These are phyloP conservation scores for Podospora tetraspora DNA, from an alignment of 495 filamentous ascomycete genomes.

Conservation along the genomic window DNA sequence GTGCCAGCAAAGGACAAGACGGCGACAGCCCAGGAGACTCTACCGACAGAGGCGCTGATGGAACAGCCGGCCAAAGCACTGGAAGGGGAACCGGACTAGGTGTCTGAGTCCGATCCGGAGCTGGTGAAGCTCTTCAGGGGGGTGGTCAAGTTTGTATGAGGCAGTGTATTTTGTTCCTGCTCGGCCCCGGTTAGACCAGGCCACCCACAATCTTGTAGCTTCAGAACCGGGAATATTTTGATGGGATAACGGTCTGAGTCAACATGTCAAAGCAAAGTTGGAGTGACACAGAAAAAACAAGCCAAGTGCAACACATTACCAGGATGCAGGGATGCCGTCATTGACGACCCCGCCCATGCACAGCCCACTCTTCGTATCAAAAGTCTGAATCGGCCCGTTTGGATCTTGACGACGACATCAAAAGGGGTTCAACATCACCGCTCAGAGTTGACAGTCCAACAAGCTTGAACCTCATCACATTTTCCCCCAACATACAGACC, in stretches of 20 bases:
- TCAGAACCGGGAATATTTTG: background rate
- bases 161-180: background rate
- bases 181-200: background rate
- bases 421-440: background rate
- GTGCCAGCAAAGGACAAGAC: background rate
- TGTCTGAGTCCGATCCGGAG: background rate
- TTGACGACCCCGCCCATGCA: background rate
- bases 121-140: background rate
- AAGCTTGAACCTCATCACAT: background rate
- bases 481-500: background rate
- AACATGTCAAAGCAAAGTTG: background rate
- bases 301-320: background rate
- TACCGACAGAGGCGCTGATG: background rate
- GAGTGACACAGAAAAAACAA: background rate
- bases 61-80: background rate
- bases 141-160: background rate
- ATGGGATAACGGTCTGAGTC: background rate
- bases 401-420: background rate
- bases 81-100: background rate
- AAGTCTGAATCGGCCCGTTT: background rate
- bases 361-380: background rate
- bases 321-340: background rate
- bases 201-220: background rate
- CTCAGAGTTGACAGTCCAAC: background rate
- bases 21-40: background rate